These are phyloP conservation scores for Cylindrotheca fusiformis DNA, from an alignment of 108 stramenopile genomes.

Conservation along the genomic window DNA sequence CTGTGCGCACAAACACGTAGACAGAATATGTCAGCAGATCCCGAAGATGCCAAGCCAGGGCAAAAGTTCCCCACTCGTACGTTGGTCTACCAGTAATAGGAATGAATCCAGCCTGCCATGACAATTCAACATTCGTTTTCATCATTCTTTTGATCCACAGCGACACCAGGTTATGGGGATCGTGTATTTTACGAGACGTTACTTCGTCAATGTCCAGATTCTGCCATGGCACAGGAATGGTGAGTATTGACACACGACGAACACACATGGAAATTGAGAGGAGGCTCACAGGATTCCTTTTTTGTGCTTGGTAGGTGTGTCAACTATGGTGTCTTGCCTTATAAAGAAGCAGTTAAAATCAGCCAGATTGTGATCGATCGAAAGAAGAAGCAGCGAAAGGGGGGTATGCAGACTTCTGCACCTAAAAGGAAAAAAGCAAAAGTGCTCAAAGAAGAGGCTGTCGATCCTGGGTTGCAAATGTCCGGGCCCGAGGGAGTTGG, in stretches of 20 bases:
- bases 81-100: neutral
- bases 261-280: neutral
- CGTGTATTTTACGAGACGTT: slow-evolving; percentile 63
- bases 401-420: slow-evolving; percentile 6
- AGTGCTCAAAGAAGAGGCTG: slow-evolving; percentile 58
- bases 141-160: neutral
- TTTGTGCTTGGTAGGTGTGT: slow-evolving; percentile 55
- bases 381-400: slow-evolving; percentile 42
- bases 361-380: slow-evolving; percentile 51
- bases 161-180: slow-evolving; percentile 75
- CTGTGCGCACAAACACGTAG: too few species aligned
- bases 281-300: neutral
- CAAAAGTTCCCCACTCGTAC: slow-evolving; percentile 81
- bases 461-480: slow-evolving; percentile 61
- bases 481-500: slow-evolving; percentile 67
- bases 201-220: slow-evolving; percentile 67
- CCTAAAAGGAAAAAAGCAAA: slow-evolving; percentile 56
- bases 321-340: slow-evolving; percentile 68
- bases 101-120: too few species aligned
- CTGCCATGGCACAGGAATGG: slow-evolving; percentile 89
- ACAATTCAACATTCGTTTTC: too few species aligned
- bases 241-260: slow-evolving; percentile 25
- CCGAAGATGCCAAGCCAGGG: slow-evolving; percentile 54
- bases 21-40: neutral
- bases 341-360: slow-evolving; percentile 63